Evolutionary conservation across 2,329 filamentous ascomycete species (phyloP), one percentile per base, ranked within the genome.

Genomic region (Ceratocystis lukuohia): DNA sequence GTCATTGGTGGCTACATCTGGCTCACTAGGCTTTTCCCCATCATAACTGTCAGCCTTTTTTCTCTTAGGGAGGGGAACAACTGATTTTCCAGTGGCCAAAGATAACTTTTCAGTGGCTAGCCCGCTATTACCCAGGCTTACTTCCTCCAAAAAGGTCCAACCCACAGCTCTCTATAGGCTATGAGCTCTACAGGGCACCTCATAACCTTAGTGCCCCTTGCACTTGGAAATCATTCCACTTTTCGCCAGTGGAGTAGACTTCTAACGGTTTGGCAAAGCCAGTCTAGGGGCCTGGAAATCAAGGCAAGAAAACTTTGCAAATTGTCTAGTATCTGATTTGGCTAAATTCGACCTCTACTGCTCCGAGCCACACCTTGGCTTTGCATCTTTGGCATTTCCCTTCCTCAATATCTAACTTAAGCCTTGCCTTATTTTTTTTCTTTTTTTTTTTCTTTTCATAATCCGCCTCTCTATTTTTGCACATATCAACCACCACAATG

Each of bases 401-500:
- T 57, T 63, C 50, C 37, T 44, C 41, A 10, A n/a, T 53, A 53
- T 25, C 48, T 20, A 53, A 15, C 37, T 25, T 45, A 4, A 59
- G 48, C 62, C 20, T 59, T 65, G 62, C 45, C 22, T 50, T 33
- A 1, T 65, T 20, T 44, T 44, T 37, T 20, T 20, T 64, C 61
- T 45, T 62, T 66, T 28, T 64, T 57, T 67, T 57, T 44, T 56
- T 41, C 41, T 28, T 33, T 25, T 30, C 50, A 22, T 10, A 64
- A 61, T 30, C 45, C 66, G 61, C 41, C 37, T 62, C 48, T 20
- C 48, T 41, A 41, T 41, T 41, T 41, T 65, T 65, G 64, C 64
- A 56, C 59, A 28, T 44, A 65, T 68, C 48, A 64, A 76, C 76
- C 75, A 79, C 79, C 84, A 92, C 80, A 74, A 99, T 99, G 93